Evolutionary conservation across 2,329 filamentous ascomycete genomes (phyloP).

Genomic region (Sporothrix mexicana): DNA sequence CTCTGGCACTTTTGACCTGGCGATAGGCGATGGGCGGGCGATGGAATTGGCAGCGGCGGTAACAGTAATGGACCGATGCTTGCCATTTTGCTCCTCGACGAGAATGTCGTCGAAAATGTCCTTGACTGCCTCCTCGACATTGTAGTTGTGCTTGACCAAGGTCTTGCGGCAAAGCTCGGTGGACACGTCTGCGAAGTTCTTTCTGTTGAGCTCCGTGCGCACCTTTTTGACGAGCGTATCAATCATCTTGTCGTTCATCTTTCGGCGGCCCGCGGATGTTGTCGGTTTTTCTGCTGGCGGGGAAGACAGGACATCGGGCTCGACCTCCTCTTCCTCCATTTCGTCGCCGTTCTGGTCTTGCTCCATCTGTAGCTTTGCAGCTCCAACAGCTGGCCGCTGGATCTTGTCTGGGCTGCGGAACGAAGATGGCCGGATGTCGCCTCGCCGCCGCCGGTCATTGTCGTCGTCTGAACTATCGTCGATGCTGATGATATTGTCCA

Average conservation of each 20-base stretch:
- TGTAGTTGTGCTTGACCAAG: slow-evolving; percentile 33
- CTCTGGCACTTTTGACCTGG: slow-evolving; percentile 28
- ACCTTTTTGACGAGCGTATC: slow-evolving; percentile 31
- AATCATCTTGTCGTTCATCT: slow-evolving; percentile 33
- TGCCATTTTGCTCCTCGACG: background rate
- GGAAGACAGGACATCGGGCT: background rate
- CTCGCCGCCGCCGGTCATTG: slow-evolving; percentile 55
- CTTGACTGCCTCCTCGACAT: slow-evolving; percentile 32
- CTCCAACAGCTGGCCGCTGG: slow-evolving; percentile 25
- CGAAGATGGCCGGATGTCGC: slow-evolving; percentile 67
- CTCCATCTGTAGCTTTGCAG: background rate
- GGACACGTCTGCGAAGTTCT: slow-evolving; percentile 10
- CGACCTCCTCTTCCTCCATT: too few species aligned
- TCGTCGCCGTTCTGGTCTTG: background rate
- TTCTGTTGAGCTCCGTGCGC: slow-evolving; percentile 31
- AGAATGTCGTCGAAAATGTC: slow-evolving; percentile 34
- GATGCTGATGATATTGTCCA: slow-evolving; percentile 52
- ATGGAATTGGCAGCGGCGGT: background rate
- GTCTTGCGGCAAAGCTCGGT: slow-evolving; percentile 30
- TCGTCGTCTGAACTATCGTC: slow-evolving; percentile 63
- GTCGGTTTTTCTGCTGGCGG: background rate
- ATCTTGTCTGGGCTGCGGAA: slow-evolving; percentile 48
- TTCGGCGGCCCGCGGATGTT: slow-evolving; percentile 19
- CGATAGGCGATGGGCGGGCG: slow-evolving; percentile 11
- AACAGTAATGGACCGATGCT: background rate